These are phyloP conservation scores for Ustilago vetiveriae DNA, from an alignment of 1,284 basidiomycete genomes.

Conservation along the genomic window DNA sequence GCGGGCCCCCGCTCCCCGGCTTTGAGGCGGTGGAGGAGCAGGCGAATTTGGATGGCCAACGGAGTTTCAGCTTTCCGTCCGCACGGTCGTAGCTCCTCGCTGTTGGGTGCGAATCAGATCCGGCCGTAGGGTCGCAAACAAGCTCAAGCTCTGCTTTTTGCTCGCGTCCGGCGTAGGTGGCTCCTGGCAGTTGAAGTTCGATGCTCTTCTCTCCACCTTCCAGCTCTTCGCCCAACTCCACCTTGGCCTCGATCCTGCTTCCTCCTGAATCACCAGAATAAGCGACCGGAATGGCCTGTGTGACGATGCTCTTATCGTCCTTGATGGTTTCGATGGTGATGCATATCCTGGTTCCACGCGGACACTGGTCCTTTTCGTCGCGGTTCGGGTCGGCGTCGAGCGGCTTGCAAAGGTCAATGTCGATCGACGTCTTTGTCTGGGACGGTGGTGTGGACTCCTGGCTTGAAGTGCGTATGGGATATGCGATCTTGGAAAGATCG, in stretches of 20 bases:
- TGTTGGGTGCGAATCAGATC: slow-evolving; percentile 31
- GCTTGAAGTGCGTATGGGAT: slow-evolving; percentile 43
- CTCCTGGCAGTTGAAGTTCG: slow-evolving; percentile 37
- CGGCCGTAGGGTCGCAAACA: slow-evolving; percentile 46
- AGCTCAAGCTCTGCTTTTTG: slow-evolving; percentile 48
- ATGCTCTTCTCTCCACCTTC: slow-evolving; percentile 48
- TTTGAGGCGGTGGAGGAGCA: slow-evolving; percentile 31
- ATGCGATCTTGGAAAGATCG: slow-evolving; percentile 44
- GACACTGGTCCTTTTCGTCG: slow-evolving; percentile 46
- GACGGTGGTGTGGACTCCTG: slow-evolving; percentile 42
- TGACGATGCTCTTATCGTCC: slow-evolving; percentile 41
- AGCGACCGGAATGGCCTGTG: slow-evolving; percentile 50
- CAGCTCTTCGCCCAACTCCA: slow-evolving; percentile 37
- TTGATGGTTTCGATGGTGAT: slow-evolving; percentile 50
- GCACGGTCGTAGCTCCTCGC: slow-evolving; percentile 40
- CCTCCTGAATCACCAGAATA: slow-evolving; percentile 42
- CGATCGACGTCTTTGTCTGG: slow-evolving; percentile 39
- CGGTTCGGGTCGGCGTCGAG: slow-evolving; percentile 26
- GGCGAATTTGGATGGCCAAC: slow-evolving; percentile 48
- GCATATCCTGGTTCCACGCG: slow-evolving; percentile 49
- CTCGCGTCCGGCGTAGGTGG: slow-evolving; percentile 32
- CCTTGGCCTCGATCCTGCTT: slow-evolving; percentile 41
- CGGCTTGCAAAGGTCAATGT: slow-evolving; percentile 49
- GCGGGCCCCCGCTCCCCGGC: slow-evolving; percentile 25
- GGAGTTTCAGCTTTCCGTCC: slow-evolving; percentile 41